These are phyloP conservation scores for Ogataea paraovalis DNA, from an alignment of 805 yeast species.

Conservation along the genomic window DNA sequence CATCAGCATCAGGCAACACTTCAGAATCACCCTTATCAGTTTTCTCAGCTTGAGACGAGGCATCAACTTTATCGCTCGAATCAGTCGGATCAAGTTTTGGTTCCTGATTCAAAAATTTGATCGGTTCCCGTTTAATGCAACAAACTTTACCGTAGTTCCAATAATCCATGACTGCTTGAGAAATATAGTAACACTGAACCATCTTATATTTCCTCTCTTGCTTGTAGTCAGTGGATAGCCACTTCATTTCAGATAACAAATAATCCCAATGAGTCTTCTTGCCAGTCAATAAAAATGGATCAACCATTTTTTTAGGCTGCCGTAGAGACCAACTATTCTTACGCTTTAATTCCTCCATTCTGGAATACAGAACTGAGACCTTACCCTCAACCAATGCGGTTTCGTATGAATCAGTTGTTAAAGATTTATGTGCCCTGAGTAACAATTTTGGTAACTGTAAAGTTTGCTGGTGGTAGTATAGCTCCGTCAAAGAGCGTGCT, in stretches of 20 bases:
- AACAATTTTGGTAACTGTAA: slow-evolving; percentile 77
- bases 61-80: not conserved
- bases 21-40: not conserved
- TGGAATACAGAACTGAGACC: slow-evolving; percentile 79
- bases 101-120: slow-evolving; percentile 26
- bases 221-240: slow-evolving; percentile 77
- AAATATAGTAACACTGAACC: slow-evolving; percentile 64
- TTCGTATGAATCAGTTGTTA: slow-evolving; percentile 82
- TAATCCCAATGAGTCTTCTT: slow-evolving; percentile 67
- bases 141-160: slow-evolving; percentile 72
- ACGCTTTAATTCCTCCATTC: slow-evolving; percentile 88
- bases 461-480: slow-evolving; percentile 84
- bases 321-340: slow-evolving; percentile 87
- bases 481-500: slow-evolving; percentile 72
- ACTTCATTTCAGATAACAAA: slow-evolving; percentile 69
- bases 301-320: slow-evolving; percentile 70
- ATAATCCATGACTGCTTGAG: slow-evolving; percentile 71
- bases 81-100: not conserved
- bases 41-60: not conserved
- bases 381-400: slow-evolving; percentile 85
- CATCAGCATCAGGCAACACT: not conserved
- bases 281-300: slow-evolving; percentile 49
- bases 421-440: slow-evolving; percentile 80
- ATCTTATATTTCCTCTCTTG: slow-evolving; percentile 67
- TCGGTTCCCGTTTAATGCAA: slow-evolving; percentile 54